Evolutionary conservation across 148 eudicot genomes (phyloP).

Genomic region (Polygonum maritimum): DNA sequence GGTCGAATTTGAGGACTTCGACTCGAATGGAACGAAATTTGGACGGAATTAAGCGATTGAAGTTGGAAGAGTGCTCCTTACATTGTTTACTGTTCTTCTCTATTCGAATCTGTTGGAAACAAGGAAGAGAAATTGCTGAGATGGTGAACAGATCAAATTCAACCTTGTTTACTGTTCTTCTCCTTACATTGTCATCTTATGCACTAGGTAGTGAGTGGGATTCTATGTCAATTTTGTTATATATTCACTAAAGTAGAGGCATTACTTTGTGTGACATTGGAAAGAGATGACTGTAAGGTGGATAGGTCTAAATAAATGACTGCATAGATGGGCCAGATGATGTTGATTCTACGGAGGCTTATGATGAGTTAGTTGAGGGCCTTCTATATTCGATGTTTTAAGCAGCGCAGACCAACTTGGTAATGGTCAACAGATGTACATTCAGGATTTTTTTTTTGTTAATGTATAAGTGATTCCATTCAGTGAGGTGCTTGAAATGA

Average conservation of each 20-base stretch:
- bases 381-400: not conserved
- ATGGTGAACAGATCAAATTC: no score
- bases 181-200: no score
- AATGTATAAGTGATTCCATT: not conserved
- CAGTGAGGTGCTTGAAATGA: not conserved
- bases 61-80: no score
- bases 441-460: not conserved
- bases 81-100: no score
- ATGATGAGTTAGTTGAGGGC: not conserved
- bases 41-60: no score
- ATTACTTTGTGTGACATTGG: not conserved
- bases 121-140: no score
- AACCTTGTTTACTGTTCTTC: no score
- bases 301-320: not conserved
- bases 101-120: no score
- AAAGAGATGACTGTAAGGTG: not conserved
- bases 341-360: not conserved
- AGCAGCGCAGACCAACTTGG: not conserved
- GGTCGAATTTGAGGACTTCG: no score
- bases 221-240: not conserved
- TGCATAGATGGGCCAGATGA: not conserved
- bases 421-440: not conserved
- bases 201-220: not conserved
- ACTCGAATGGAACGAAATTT: no score
- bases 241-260: not conserved